Conservation (phyloP, 164 flowering plant species). For the Vitis labrusca region DNA sequence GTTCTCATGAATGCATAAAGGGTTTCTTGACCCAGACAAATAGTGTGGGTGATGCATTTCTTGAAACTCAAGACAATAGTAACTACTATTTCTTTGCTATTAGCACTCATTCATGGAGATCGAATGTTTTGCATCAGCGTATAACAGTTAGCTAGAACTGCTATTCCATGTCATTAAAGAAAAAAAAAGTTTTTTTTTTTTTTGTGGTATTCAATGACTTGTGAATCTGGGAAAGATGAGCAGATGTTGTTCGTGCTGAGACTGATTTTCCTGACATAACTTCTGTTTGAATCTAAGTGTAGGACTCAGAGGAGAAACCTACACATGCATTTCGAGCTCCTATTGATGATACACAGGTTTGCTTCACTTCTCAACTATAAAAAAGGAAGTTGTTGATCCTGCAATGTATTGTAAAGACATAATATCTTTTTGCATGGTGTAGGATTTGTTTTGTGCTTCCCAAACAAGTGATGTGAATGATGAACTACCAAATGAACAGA, state of each 20-base stretch:
- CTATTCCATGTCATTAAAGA: background rate
- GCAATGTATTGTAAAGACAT: background rate
- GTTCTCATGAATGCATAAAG: background rate
- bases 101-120: background rate
- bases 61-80: too few species aligned
- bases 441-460: conserved; percentile 63
- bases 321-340: conserved; percentile 48
- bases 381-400: background rate
- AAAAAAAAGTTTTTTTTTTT: background rate
- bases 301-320: conserved; percentile 38
- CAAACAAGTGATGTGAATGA: conserved; percentile 37
- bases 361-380: background rate
- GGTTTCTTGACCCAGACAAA: background rate
- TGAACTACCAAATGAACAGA: conserved; percentile 24
- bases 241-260: background rate
- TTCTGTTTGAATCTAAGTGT: conserved; percentile 15
- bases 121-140: background rate
- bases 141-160: background rate
- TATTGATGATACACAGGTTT: conserved; percentile 67
- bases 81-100: background rate
- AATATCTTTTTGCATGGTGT: conserved; percentile 11
- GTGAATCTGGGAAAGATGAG: background rate
- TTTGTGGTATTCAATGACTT: background rate
- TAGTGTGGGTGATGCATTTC: too few species aligned
- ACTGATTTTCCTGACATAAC: background rate